Evolutionary conservation across 108 stramenopile genomes (phyloP).

Genomic region (Craspedostauros australis): DNA sequence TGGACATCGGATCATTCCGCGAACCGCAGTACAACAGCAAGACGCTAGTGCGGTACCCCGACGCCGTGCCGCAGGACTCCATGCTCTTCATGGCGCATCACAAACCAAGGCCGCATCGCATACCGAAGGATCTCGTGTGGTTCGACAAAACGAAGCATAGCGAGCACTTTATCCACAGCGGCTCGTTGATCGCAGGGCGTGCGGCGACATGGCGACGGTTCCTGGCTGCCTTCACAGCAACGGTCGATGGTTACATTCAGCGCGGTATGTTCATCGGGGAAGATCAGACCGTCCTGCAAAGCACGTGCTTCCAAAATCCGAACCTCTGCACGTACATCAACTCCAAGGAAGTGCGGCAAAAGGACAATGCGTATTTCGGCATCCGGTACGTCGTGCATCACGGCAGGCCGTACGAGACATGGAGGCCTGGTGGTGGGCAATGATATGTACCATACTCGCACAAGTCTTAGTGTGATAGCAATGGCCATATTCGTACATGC

Average conservation of each 20-base stretch:
- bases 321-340: slow-evolving; percentile 21
- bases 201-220: slow-evolving; percentile 11
- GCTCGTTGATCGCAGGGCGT: slow-evolving; percentile 12
- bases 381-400: slow-evolving; percentile 13
- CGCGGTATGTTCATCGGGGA: slow-evolving; percentile 25
- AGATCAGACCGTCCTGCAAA: slow-evolving; percentile 28
- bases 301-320: slow-evolving; percentile 15
- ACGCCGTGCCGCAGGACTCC: slow-evolving; percentile 2
- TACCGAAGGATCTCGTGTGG: slow-evolving; percentile 15
- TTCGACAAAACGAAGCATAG: slow-evolving; percentile 12
- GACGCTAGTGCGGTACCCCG: slow-evolving; percentile 7
- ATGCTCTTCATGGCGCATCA: slow-evolving; percentile 26
- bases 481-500: too few species aligned
- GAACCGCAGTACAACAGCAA: slow-evolving; percentile 7
- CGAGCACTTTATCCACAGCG: slow-evolving; percentile 19
- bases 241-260: slow-evolving; percentile 12
- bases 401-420: too few species aligned
- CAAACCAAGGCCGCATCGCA: slow-evolving; percentile 1
- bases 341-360: slow-evolving; percentile 4
- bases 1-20: slow-evolving; percentile 25
- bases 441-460: too few species aligned
- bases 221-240: slow-evolving; percentile 6
- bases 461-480: too few species aligned
- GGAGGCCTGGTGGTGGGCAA: too few species aligned
- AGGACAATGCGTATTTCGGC: slow-evolving; percentile 31